Base-by-base conservation (phyloP, 129 eudicot species). In the Mikania micrantha region DNA sequence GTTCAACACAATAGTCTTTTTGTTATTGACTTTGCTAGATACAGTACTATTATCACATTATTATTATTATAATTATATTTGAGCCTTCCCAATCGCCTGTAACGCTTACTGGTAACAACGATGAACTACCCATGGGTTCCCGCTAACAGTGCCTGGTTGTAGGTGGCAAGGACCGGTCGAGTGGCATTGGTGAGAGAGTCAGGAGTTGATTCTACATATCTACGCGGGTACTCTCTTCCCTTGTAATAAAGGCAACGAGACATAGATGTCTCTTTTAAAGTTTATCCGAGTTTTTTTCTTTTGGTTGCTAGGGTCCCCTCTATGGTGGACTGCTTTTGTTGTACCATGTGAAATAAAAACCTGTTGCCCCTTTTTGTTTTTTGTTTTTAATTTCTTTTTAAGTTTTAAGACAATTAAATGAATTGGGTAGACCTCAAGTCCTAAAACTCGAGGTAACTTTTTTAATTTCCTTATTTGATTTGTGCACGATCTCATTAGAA, bases 161-260 rank as follows among this genome's bases (percentile, higher is more conserved):
- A 85, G 90, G 82, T 85, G 73, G 87, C 91, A 38, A 80, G 91
- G 74, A 85, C 91, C 0, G 87, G 91, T 69, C 72, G 91, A 24
- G 82, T 85, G 78, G 91, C 91, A 60, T 45, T 82, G 71, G 80
- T 72, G 77, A 63, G 91, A 40, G 91, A 85, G 38, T 85, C 85
- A 0, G 83, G 91, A 31, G 91, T 85, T 15, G 77, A 85, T 81
- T 85, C 91, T 56, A 79, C 80, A 11, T 76, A 72, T 58, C 83
- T 85, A 1, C 87, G 87, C 10, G 91, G 91, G 29, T 85, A 34
- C 64, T 66, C 85, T 22, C 74, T 85, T 65, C 78, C 82, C 0
- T 17, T 85, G 41, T 79, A 71, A 64, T 61, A 35, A 25, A 3
- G 17, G 39, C 65, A 9, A 21, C 35, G 21, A 28, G 27, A 5